Evolutionary conservation across 1,139 yeast genomes (phyloP).

Genomic region (Cylindricascospora bacillispora): DNA sequence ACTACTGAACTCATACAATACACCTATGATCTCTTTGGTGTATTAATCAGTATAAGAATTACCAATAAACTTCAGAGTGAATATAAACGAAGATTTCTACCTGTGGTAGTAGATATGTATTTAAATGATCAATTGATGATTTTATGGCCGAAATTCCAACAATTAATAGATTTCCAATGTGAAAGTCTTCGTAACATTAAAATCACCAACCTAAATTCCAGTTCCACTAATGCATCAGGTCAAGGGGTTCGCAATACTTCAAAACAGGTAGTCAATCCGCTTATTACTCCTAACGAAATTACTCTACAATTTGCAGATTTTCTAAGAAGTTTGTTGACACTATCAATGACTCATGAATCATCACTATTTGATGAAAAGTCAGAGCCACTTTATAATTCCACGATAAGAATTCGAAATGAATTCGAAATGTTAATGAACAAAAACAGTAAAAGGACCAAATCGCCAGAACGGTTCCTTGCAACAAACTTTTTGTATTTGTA

Average conservation of each 20-base stretch:
- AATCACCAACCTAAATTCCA: conserved; percentile 15
- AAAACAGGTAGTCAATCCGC: conserved; percentile 12
- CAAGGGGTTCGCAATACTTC: conserved; percentile 4
- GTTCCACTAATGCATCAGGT: conserved; percentile 21
- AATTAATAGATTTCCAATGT: conserved; percentile 62
- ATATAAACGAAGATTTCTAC: conserved; percentile 51
- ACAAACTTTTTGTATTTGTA: conserved; percentile 45
- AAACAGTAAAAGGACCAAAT: conserved; percentile 39
- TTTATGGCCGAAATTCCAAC: conserved; percentile 82
- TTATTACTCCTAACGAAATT: conserved; percentile 44
- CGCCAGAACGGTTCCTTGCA: conserved; percentile 59
- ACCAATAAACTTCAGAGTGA: conserved; percentile 52
- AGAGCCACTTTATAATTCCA: conserved; percentile 66
- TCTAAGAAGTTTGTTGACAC: conserved; percentile 55
- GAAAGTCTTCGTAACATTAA: conserved; percentile 43
- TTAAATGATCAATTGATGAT: conserved; percentile 51
- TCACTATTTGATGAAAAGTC: conserved; percentile 25
- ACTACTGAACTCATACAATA: conserved; percentile 36
- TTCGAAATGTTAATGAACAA: conserved; percentile 71
- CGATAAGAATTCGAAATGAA: conserved; percentile 59
- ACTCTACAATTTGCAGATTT: conserved; percentile 75
- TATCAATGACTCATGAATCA: conserved; percentile 31
- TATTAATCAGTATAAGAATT: conserved; percentile 63
- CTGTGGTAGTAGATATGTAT: conserved; percentile 56
- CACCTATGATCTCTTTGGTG: conserved; percentile 65